Evolutionary conservation across 2,329 filamentous ascomycete species (phyloP), one percentile per base, ranked within the genome.

Genomic region (Botryotinia globosa): DNA sequence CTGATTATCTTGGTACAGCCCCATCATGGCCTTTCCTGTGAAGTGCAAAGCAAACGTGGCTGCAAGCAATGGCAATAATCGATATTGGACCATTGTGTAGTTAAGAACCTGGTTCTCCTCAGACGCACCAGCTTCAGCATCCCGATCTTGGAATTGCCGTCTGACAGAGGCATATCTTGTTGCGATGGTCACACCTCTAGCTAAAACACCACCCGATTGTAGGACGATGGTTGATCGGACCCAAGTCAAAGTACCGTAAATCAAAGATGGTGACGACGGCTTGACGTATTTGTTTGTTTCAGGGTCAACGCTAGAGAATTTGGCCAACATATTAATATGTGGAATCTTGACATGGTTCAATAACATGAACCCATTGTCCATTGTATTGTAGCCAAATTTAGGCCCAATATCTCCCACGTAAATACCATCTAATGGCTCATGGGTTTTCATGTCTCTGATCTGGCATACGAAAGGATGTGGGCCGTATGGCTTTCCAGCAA

Each of bases 331-430:
- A 82, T 89, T 91, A 76, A 89, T 82, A 79, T 94, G 91, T 1
- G 92, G 92, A 25, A 94, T 84, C 81, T 93, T 92, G 82, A 92
- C 85, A 29, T 93, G 85, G 83, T 94, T 94, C 82, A 94, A 90
- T 34, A 94, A 86, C 18, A 94, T 83, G 84, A 92, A 94, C 1
- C 92, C 92, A 77, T 94, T 94, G 81, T 94, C 92, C 91, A 93
- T 93, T 18, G 90, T 92, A 82, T 92, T 92, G 83, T 92, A 93
- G 16, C 91, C 91, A 75, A 92, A 91, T 81, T 94, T 94, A 71
- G 92, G 92, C 1, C 92, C 92, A 81, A 94, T 94, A 76, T 94
- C 92, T 63, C 92, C 92, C 37, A 94, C 89, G 78, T 93, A 89
- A 69, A 93, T 83, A 75, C 91, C 90, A 66, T 90, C 86, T 51